Evolutionary conservation across 2,329 filamentous ascomycete species (phyloP).

Genomic region (Aspergillus uvarum): DNA sequence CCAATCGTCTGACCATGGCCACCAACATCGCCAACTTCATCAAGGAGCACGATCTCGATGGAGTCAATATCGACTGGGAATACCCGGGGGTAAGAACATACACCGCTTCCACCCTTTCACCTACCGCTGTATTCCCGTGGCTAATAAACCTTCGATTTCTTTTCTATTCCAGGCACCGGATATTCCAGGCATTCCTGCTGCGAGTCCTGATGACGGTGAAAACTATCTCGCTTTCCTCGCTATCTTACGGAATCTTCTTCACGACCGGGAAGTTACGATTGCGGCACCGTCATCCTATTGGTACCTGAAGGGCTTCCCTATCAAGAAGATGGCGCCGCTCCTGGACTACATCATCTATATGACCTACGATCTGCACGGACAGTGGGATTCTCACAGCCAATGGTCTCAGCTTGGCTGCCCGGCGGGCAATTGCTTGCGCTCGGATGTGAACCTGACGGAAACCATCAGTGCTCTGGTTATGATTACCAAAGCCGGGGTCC

Average conservation of each 20-base stretch:
- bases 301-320: slow-evolving; percentile 20
- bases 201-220: slow-evolving; percentile 26
- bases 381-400: slow-evolving; percentile 12
- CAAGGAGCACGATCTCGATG: slow-evolving; percentile 11
- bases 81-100: slow-evolving; percentile 13
- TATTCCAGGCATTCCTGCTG: slow-evolving; percentile 30
- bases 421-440: slow-evolving; percentile 10
- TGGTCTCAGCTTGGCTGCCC: slow-evolving; percentile 8
- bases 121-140: not conserved
- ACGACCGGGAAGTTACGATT: slow-evolving; percentile 24
- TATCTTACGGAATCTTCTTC: slow-evolving; percentile 20
- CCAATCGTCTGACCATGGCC: slow-evolving; percentile 42
- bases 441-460: slow-evolving; percentile 12
- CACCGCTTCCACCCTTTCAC: not conserved
- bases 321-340: slow-evolving; percentile 11
- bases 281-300: slow-evolving; percentile 34
- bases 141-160: not conserved
- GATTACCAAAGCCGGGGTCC: slow-evolving; percentile 7
- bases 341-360: slow-evolving; percentile 22
- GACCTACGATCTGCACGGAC: slow-evolving; percentile 23
- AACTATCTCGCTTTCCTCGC: slow-evolving; percentile 39
- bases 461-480: not conserved
- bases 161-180: slow-evolving; percentile 5
- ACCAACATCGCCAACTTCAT: slow-evolving; percentile 32
- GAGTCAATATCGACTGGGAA: slow-evolving; percentile 16